phyloP scores from a whole-genome alignment of 2,329 filamentous ascomycete species.

The Pseudogymnoascus sp. region DNA sequence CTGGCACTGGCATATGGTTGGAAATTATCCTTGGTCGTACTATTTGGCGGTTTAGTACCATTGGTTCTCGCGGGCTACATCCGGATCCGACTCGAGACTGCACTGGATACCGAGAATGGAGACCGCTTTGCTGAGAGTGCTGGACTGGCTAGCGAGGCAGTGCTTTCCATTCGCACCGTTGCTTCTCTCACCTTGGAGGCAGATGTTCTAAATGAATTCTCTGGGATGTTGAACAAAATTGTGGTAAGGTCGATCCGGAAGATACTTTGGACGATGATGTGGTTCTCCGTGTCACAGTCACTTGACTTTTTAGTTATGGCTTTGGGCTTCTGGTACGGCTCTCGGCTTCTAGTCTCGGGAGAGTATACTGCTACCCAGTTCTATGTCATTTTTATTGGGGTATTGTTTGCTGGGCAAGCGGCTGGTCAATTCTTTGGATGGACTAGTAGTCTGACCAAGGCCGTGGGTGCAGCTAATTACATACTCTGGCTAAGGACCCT shows the following conservation, averaged over 20 bases:
- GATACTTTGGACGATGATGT: slow-evolving; percentile 20
- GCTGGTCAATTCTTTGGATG: slow-evolving; percentile 60
- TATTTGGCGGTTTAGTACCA: slow-evolving; percentile 35
- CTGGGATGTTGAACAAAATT: slow-evolving; percentile 24
- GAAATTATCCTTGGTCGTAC: slow-evolving; percentile 38
- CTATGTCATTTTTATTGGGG: slow-evolving; percentile 63
- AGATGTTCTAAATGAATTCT: slow-evolving; percentile 29
- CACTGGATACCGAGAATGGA: slow-evolving; percentile 31
- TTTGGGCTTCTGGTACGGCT: slow-evolving; percentile 51
- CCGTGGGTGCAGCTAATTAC: slow-evolving; percentile 41
- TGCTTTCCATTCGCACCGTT: slow-evolving; percentile 38
- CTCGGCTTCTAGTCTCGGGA: slow-evolving; percentile 59
- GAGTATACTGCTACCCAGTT: slow-evolving; percentile 58
- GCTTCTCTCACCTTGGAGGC: slow-evolving; percentile 35
- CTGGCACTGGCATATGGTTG: slow-evolving; percentile 36
- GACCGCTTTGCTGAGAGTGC: slow-evolving; percentile 34
- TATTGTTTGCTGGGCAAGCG: slow-evolving; percentile 64
- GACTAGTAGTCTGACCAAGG: slow-evolving; percentile 39
- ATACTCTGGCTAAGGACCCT: slow-evolving; percentile 39
- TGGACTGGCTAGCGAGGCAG: slow-evolving; percentile 38
- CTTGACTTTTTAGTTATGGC: slow-evolving; percentile 28
- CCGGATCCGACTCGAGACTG: slow-evolving; percentile 36
- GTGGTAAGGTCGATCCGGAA: slow-evolving; percentile 13
- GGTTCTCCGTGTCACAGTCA: slow-evolving; percentile 29
- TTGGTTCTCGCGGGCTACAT: slow-evolving; percentile 34